Evolutionary conservation across 2,329 filamentous ascomycete genomes (phyloP).

Genomic region (Exophiala sp.): DNA sequence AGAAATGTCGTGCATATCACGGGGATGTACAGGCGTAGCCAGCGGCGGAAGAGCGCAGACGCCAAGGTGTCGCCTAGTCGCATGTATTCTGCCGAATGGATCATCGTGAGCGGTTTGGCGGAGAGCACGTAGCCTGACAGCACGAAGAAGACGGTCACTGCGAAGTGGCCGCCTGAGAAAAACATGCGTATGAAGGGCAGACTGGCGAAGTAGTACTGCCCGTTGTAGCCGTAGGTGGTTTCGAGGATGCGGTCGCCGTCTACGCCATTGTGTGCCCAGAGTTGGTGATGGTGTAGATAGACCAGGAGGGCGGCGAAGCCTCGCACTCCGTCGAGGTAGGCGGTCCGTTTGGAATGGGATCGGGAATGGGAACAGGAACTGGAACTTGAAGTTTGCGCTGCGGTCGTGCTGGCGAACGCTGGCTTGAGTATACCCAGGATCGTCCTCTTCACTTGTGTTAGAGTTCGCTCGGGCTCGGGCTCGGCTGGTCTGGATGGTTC

Average conservation of each 20-base stretch:
- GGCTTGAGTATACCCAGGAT: conserved; percentile 27
- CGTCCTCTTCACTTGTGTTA: conserved; percentile 14
- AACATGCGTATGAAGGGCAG: conserved; percentile 56
- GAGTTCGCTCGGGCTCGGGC: conserved; percentile 6
- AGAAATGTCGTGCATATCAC: conserved; percentile 38
- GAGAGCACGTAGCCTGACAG: conserved; percentile 46
- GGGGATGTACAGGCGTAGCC: conserved; percentile 41
- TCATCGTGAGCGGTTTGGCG: conserved; percentile 37
- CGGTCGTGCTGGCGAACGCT: conserved; percentile 5
- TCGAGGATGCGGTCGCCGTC: conserved; percentile 44
- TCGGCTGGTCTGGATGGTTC: conserved; percentile 15
- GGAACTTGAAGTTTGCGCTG: background rate
- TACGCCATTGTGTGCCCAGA: conserved; percentile 50
- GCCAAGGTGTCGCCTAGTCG: conserved; percentile 46
- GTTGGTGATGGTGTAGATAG: conserved; percentile 56
- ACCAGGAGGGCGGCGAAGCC: conserved; percentile 63
- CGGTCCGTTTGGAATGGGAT: conserved; percentile 40
- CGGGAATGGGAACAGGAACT: too few species aligned
- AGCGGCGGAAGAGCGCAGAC: conserved; percentile 41
- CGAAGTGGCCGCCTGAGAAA: conserved; percentile 47
- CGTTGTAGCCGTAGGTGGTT: conserved; percentile 48
- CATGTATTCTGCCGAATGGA: conserved; percentile 40
- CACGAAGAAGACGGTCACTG: conserved; percentile 44
- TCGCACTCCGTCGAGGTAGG: conserved; percentile 60
- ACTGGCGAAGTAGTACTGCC: conserved; percentile 45